phyloP scores from a whole-genome alignment of 2,329 filamentous ascomycete genomes.

The Blumeria hordei region DNA sequence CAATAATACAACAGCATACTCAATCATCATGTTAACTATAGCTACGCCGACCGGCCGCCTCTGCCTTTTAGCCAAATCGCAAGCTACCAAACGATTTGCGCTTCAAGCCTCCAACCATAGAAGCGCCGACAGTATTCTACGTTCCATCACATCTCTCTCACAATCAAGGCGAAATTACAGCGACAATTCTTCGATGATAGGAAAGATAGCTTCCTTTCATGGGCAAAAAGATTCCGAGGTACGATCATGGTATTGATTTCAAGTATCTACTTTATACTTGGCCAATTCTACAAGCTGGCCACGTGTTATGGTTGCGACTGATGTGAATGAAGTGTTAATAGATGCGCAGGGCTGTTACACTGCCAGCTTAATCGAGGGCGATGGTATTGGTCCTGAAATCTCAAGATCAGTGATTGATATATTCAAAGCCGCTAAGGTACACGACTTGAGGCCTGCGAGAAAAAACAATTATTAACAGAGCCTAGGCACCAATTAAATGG shows the following conservation, averaged over 20 bases:
- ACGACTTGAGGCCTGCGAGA: conserved; percentile 8
- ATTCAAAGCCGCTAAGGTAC: conserved; percentile 79
- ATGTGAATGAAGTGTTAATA: not conserved
- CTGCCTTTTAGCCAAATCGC: not conserved
- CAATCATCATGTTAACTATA: not conserved
- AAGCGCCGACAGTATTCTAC: not conserved
- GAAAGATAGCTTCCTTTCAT: conserved; percentile 77
- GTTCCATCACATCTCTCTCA: not conserved
- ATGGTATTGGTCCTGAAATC: conserved; percentile 96
- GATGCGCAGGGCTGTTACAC: conserved; percentile 61
- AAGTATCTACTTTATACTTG: too few species aligned
- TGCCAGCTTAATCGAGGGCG: conserved; percentile 93
- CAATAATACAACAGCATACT: not conserved
- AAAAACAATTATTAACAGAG: conserved; percentile 7
- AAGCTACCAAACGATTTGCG: not conserved
- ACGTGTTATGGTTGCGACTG: too few species aligned
- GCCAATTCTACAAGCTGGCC: too few species aligned
- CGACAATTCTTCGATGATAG: conserved; percentile 14
- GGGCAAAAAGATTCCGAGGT: conserved; percentile 75
- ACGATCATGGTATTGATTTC: conserved; percentile 10
- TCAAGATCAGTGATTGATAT: conserved; percentile 97
- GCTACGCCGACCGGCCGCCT: not conserved
- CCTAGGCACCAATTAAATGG: conserved; percentile 76
- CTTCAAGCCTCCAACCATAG: not conserved
- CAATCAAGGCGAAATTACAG: not conserved